Conservation (phyloP, 441 rosid genomes). For the Lepidium campestre region DNA sequence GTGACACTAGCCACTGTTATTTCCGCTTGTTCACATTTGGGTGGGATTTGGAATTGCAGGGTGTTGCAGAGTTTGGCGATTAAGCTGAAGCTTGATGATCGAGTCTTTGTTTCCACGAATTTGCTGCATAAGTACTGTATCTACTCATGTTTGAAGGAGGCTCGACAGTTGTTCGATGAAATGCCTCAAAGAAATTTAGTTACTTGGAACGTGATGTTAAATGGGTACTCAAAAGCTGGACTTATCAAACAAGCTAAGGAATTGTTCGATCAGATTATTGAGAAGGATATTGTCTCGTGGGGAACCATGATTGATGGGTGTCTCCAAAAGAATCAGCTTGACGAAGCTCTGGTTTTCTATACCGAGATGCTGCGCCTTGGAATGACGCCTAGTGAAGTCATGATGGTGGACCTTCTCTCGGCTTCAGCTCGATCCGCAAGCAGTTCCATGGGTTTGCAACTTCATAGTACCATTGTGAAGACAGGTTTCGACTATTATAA, state of each 20-base stretch:
- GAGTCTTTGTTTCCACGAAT: constrained; percentile 62
- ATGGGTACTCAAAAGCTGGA: constrained; percentile 78
- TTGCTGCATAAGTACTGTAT: constrained; percentile 59
- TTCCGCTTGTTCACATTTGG: constrained; percentile 45
- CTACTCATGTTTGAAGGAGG: constrained; percentile 50
- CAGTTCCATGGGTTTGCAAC: constrained; percentile 46
- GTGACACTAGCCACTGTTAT: constrained; percentile 56
- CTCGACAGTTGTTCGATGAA: constrained; percentile 51
- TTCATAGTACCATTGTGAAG: constrained; percentile 48
- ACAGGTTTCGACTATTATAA: constrained; percentile 57
- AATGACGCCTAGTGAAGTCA: constrained; percentile 49
- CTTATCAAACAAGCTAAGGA: constrained; percentile 41
- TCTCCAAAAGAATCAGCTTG: constrained; percentile 40
- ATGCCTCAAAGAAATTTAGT: constrained; percentile 58
- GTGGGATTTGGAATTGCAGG: constrained; percentile 53
- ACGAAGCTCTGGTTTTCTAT: constrained; percentile 53
- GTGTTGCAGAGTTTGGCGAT: constrained; percentile 56
- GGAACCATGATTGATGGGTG: constrained; percentile 65
- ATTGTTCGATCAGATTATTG: constrained; percentile 49
- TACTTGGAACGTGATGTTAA: constrained; percentile 85
- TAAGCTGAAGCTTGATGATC: constrained; percentile 38
- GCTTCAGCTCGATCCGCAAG: constrained; percentile 49
- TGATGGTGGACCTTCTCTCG: constrained; percentile 70
- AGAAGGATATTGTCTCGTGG: constrained; percentile 74
- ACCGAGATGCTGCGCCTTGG: constrained; percentile 45